Evolutionary conservation across 2,329 filamentous ascomycete genomes (phyloP).

Genomic region (Alternaria postmessia): DNA sequence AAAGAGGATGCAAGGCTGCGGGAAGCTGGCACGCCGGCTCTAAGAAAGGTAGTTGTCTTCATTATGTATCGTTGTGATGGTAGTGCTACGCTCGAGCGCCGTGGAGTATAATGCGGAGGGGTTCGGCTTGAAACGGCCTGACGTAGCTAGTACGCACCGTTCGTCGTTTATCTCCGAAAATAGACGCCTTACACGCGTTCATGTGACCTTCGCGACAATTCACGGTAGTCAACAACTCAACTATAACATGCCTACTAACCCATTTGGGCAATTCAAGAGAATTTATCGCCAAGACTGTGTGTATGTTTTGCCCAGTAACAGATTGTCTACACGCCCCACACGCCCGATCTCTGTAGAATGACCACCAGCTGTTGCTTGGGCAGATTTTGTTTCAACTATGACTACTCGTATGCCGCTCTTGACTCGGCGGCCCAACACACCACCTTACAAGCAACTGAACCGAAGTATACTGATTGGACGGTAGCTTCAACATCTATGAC

Average conservation of each 20-base stretch:
- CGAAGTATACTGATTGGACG: background rate
- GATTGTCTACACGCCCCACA: background rate
- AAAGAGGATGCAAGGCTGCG: conserved; percentile 25
- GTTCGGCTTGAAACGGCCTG: conserved; percentile 7
- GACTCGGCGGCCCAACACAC: background rate
- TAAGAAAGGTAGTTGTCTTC: conserved; percentile 20
- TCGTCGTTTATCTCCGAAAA: conserved; percentile 8
- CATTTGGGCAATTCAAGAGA: background rate
- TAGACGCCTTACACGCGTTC: conserved; percentile 26
- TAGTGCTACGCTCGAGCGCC: background rate
- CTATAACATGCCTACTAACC: background rate
- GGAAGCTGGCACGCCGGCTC: conserved; percentile 17
- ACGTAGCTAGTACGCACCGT: conserved; percentile 12
- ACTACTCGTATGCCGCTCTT: background rate
- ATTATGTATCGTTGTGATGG: conserved; percentile 5
- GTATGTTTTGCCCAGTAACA: background rate
- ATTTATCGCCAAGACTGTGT: background rate
- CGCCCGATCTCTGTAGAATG: background rate
- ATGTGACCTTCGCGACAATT: conserved; percentile 12
- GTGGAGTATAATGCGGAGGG: conserved; percentile 2
- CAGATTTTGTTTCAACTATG: background rate
- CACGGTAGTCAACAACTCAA: conserved; percentile 1
- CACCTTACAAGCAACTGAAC: background rate
- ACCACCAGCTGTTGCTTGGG: background rate
- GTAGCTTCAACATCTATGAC: background rate